phyloP scores from a whole-genome alignment of 2,329 filamentous ascomycete species.

The Penicillium polonicum region DNA sequence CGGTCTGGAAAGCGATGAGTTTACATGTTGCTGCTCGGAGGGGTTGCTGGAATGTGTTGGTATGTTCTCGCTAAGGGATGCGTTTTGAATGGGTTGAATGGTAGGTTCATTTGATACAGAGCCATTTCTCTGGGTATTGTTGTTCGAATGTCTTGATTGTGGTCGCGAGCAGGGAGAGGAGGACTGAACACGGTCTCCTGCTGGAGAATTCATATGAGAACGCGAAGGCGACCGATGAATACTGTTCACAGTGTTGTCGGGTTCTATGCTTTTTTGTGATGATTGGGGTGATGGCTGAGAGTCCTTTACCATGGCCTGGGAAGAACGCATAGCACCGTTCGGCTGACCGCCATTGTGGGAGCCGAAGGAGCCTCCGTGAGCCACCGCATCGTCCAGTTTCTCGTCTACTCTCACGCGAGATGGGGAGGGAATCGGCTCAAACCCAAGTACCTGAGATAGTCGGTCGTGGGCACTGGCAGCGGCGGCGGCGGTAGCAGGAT shows the following conservation, averaged over 20 bases:
- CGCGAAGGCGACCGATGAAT: not conserved
- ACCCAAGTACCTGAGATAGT: slow-evolving; percentile 38
- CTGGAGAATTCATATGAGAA: slow-evolving; percentile 15
- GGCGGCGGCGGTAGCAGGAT: slow-evolving; percentile 30
- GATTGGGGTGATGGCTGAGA: slow-evolving; percentile 38
- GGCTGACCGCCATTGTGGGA: slow-evolving; percentile 7
- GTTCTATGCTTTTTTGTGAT: slow-evolving; percentile 8
- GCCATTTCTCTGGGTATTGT: not conserved
- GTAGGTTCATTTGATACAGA: slow-evolving; percentile 5
- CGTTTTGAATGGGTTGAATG: slow-evolving; percentile 5
- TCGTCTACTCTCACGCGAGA: slow-evolving; percentile 7
- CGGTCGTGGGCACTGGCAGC: slow-evolving; percentile 38
- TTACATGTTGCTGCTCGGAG: slow-evolving; percentile 4
- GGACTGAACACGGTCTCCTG: slow-evolving; percentile 19
- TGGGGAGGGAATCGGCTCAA: slow-evolving; percentile 24
- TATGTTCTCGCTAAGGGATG: slow-evolving; percentile 8
- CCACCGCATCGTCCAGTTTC: not conserved
- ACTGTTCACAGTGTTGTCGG: not conserved
- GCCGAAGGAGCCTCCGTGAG: slow-evolving; percentile 1
- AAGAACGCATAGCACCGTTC: slow-evolving; percentile 23
- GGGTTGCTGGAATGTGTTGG: slow-evolving; percentile 20
- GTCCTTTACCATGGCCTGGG: slow-evolving; percentile 39
- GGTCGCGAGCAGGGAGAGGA: slow-evolving; percentile 27
- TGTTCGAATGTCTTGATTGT: slow-evolving; percentile 7
- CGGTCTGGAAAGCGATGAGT: slow-evolving; percentile 8